Evolutionary conservation across 2,329 filamentous ascomycete species (phyloP).

Genomic region (Aurifilum marmelostoma): DNA sequence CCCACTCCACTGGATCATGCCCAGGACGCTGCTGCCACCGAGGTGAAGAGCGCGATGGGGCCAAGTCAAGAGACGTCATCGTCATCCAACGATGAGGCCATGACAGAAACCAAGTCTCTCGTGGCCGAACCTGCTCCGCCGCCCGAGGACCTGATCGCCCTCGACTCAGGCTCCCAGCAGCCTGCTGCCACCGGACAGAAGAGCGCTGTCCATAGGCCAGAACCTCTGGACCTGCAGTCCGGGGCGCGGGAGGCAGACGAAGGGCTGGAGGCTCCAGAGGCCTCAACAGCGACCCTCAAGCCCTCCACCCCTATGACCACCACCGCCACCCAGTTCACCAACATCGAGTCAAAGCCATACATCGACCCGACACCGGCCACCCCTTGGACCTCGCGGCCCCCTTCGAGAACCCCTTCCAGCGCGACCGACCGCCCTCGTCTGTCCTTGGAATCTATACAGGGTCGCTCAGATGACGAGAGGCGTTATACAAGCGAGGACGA

Average conservation of each 20-base stretch:
- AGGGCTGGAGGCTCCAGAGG: slow-evolving; percentile 40
- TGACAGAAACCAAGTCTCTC: slow-evolving; percentile 14
- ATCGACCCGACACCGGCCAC: slow-evolving; percentile 63
- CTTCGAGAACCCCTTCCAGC: slow-evolving; percentile 62
- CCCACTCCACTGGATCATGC: slow-evolving; percentile 24
- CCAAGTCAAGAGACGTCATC: slow-evolving; percentile 22
- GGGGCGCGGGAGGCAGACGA: slow-evolving; percentile 23
- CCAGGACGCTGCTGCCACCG: slow-evolving; percentile 16
- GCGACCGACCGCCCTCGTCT: slow-evolving; percentile 53
- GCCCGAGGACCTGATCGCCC: slow-evolving; percentile 23
- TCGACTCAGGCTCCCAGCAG: slow-evolving; percentile 7
- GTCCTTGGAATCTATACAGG: slow-evolving; percentile 53
- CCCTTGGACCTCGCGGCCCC: slow-evolving; percentile 56
- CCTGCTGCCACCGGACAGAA: slow-evolving; percentile 9
- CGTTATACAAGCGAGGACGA: slow-evolving; percentile 63
- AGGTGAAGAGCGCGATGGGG: slow-evolving; percentile 29
- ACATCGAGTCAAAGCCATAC: slow-evolving; percentile 52
- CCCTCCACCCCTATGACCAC: slow-evolving; percentile 46
- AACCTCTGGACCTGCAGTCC: slow-evolving; percentile 7
- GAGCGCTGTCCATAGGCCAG: neutral
- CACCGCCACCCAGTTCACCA: slow-evolving; percentile 48
- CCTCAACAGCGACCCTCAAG: slow-evolving; percentile 54
- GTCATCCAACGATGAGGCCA: slow-evolving; percentile 17
- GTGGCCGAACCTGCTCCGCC: slow-evolving; percentile 12
- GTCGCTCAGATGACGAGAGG: slow-evolving; percentile 62